Evolutionary conservation across 225 moss, liverwort and hornwort species (phyloP).

Genomic region (Antitrichia curtipendula): DNA sequence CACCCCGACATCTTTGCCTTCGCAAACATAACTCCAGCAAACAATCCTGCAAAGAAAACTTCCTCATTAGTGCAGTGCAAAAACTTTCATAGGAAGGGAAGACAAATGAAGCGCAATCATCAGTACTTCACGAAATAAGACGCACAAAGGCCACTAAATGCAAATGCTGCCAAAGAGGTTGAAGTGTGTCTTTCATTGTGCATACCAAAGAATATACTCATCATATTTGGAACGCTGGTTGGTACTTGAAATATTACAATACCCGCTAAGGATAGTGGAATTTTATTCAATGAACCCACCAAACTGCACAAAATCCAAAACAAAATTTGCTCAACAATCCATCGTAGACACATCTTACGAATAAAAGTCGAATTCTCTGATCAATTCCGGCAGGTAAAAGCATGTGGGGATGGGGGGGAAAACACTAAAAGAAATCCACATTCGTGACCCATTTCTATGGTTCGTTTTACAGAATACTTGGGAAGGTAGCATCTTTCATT

Average conservation of each 20-base stretch:
- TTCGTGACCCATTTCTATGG: not conserved
- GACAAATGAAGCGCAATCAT: not conserved
- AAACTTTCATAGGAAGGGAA: not conserved
- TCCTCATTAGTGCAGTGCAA: not conserved
- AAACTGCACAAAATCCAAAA: conserved; percentile 55
- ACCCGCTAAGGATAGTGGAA: conserved; percentile 82
- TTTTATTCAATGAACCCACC: conserved; percentile 98
- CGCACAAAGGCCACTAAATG: not conserved
- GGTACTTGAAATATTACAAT: conserved; percentile 81
- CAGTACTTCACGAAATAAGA: not conserved
- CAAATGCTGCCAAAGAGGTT: not conserved
- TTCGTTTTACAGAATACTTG: not conserved
- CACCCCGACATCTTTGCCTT: conserved; percentile 73
- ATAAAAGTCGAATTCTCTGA: not conserved
- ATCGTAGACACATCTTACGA: not conserved
- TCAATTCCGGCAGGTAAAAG: not conserved
- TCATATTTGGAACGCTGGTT: conserved; percentile 71
- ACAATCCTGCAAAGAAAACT: conserved; percentile 43
- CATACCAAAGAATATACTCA: conserved; percentile 92
- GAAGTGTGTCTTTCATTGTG: not conserved
- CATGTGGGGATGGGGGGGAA: not conserved
- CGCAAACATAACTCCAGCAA: conserved; percentile 94
- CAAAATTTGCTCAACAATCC: not conserved
- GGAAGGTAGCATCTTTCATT: not conserved
- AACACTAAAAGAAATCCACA: no score